phyloP scores from a whole-genome alignment of 148 eudicot species.

The Arctostaphylos glauca region DNA sequence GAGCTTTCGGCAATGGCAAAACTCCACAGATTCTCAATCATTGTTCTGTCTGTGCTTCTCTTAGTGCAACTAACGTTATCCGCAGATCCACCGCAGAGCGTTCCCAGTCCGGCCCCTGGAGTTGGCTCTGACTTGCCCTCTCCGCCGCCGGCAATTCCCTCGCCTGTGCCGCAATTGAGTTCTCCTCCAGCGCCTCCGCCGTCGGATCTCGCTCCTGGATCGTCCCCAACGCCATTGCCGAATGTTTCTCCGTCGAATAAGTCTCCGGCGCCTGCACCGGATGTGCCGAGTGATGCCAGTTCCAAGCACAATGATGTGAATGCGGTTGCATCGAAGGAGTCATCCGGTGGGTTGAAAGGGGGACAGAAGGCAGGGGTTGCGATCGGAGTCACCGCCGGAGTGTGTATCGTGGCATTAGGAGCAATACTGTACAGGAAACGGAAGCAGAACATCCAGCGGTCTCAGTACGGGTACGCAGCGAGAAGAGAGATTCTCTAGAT shows the following conservation, averaged over 20 bases:
- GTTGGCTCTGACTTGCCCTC: neutral
- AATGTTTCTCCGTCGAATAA: neutral
- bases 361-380: constrained; percentile 46
- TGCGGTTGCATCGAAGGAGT: neutral
- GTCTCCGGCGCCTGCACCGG: constrained; percentile 14
- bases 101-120: constrained; percentile 16
- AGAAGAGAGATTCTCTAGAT: constrained; percentile 33
- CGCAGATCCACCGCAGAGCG: constrained; percentile 1
- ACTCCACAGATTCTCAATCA: neutral
- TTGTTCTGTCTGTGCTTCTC: constrained; percentile 10
- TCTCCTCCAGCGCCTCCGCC: constrained; percentile 23
- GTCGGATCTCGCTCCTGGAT: constrained; percentile 5
- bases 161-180: constrained; percentile 16
- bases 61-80: neutral
- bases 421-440: constrained; percentile 43
- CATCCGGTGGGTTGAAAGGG: constrained; percentile 27
- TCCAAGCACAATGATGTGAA: neutral
- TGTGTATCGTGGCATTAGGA: constrained; percentile 24
- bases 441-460: constrained; percentile 39
- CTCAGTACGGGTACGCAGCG: constrained; percentile 41
- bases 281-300: neutral
- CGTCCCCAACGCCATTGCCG: constrained; percentile 22
- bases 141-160: constrained; percentile 8
- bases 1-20: constrained; percentile 1
- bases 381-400: constrained; percentile 33